A percentile compares a stretch with the other conserved stretches of the same genome.
These are phyloP conservation scores for Suillus ampliporus DNA, from an alignment of 768 basidiomycete species.

Conservation along the genomic window DNA sequence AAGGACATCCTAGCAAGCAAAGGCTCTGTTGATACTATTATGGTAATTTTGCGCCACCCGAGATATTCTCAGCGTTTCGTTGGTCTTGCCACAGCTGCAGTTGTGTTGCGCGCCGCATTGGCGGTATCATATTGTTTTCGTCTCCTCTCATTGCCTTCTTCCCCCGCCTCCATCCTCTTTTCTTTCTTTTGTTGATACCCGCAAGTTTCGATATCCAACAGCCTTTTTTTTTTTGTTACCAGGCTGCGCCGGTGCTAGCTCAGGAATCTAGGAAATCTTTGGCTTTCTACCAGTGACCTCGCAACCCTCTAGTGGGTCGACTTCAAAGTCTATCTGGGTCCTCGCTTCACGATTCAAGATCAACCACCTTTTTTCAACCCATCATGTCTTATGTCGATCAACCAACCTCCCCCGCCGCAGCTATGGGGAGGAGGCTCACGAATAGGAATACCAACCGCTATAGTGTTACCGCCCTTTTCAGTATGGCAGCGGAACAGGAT, in stretches of 20 bases:
- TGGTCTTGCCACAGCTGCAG: conserved; percentile 5
- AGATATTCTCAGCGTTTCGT: conserved; percentile 8
- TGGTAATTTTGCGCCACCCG: conserved; percentile 3
- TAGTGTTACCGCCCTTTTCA: conserved; percentile 93
- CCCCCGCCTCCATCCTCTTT: conserved; percentile 16
- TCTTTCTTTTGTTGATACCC: conserved; percentile 45
- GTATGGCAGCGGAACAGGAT: conserved; percentile 98
- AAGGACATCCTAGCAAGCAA: no score
- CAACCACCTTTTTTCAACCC: conserved; percentile 5
- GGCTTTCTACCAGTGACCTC: not conserved
- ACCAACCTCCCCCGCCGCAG: conserved; percentile 64
- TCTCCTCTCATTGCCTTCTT: conserved; percentile 9
- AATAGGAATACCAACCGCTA: conserved; percentile 97
- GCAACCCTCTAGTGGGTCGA: not conserved
- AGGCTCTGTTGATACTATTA: conserved; percentile 3
- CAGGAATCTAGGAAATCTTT: conserved; percentile 18
- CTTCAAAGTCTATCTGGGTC: conserved; percentile 16
- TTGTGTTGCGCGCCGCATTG: conserved; percentile 8
- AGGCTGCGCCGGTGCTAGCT: conserved; percentile 50
- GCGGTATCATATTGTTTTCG: conserved; percentile 9
- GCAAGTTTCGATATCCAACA: conserved; percentile 23
- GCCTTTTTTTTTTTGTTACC: conserved; percentile 23
- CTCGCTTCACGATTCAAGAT: conserved; percentile 12
- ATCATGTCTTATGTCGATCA: conserved; percentile 67
- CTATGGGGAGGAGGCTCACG: conserved; percentile 77